A percentile compares a stretch with the other conserved stretches of the same genome.
Conservation (phyloP, 1,284 basidiomycete species). For the Chalciporus piperatoides region DNA sequence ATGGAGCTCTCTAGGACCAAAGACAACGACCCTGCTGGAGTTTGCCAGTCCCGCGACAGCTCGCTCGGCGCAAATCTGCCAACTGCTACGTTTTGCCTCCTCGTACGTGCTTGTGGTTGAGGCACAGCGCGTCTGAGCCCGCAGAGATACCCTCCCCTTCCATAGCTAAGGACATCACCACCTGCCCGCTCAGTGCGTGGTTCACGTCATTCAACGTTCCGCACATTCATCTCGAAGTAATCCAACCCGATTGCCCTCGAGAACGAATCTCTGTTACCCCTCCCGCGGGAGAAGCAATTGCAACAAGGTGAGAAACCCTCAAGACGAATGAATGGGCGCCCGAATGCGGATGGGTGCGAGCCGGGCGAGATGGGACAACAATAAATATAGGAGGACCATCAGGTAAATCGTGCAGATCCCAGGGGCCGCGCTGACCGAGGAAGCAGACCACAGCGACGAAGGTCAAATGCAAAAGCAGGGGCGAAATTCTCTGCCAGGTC, state of each 20-base stretch:
- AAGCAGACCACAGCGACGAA: slow-evolving; percentile 22
- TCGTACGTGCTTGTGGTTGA: slow-evolving; percentile 20
- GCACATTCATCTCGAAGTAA: slow-evolving; percentile 9
- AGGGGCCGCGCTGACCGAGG: slow-evolving; percentile 7
- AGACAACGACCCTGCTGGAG: neutral
- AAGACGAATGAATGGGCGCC: slow-evolving; percentile 5
- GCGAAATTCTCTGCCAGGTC: slow-evolving; percentile 22
- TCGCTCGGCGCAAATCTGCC: slow-evolving; percentile 18
- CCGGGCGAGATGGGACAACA: slow-evolving; percentile 1
- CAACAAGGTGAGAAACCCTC: slow-evolving; percentile 17
- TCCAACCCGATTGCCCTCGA: slow-evolving; percentile 25
- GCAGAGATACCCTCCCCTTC: slow-evolving; percentile 4
- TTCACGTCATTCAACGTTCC: slow-evolving; percentile 9
- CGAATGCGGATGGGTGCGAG: slow-evolving; percentile 16
- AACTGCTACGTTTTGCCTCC: slow-evolving; percentile 13
- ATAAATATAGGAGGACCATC: slow-evolving; percentile 4
- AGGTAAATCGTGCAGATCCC: slow-evolving; percentile 6
- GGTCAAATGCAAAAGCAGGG: slow-evolving; percentile 12
- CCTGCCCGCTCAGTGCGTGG: slow-evolving; percentile 24
- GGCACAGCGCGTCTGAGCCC: slow-evolving; percentile 13
- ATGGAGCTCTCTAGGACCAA: neutral
- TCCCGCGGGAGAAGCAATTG: slow-evolving; percentile 21
- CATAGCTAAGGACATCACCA: slow-evolving; percentile 8
- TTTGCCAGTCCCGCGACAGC: slow-evolving; percentile 7
- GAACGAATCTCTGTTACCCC: slow-evolving; percentile 34